Base-by-base conservation (phyloP, 306 rosid genomes). In the Malus sieversii region DNA sequence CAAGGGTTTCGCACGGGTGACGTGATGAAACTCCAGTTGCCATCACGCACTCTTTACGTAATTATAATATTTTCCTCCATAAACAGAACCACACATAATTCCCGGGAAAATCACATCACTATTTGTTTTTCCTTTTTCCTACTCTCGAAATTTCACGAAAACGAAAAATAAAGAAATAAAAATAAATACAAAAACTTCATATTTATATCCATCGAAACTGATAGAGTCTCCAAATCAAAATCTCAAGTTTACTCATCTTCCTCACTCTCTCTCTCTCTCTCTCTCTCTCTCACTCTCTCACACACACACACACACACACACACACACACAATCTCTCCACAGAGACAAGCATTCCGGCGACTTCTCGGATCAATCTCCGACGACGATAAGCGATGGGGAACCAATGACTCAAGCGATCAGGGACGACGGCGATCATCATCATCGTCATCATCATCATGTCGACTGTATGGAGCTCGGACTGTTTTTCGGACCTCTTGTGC, bases 381-480 rank as follows among this genome's bases (percentile, higher is more conserved):
- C 79, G 25, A 6, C 66, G 9, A 73, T 3, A 55, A 15, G 77
- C 32, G 78, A 86, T 90, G 97, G 84, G 68, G 18, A 82, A 82
- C 72, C 82, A 90, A 88, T 92, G 97, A 96, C 70, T 66, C 81
- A 58, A 25, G 4, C 48, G 16, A 55, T n/a, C 48, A 46, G 53
- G 18, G 51, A 22, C 51, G 14, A n/a, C 60, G 8, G 22, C 55
- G 69, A 71, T 86, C 77, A 73, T 83, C 84, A 95, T 92, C 5
- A 25, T 16, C 68, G 30, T 30, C 42, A 63, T 63, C 5, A 60
- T 18, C 68, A 64, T 32, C 44, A 64, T 64, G 68, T 64, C 68
- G 96, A 89, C 97, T 80, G 75, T 92, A 29, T 83, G 97, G 78
- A 86, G 80, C 89, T 89, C 96, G 68, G 85, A 85, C 57, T 83